Evolutionary conservation across 2,329 filamentous ascomycete species (phyloP), one percentile per base, ranked within the genome.

Genomic region (Epicoccum sorghinum): DNA sequence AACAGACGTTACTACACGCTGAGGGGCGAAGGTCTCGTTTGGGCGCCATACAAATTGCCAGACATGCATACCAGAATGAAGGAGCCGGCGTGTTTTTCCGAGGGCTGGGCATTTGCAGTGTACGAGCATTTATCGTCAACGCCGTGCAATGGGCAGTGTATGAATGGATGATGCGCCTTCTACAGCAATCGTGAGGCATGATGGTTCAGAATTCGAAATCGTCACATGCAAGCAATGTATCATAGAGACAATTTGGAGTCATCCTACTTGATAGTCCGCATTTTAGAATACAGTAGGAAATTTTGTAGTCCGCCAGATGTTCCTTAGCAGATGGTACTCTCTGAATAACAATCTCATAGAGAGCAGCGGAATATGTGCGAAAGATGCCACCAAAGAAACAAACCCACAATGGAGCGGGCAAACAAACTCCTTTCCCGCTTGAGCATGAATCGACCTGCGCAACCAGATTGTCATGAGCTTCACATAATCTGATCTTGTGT

Each of bases 401-500:
- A 46, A 47, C 35, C 40, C 39, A 25, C 45, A 45, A 29, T 55
- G 37, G 24, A 32, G 40, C 50, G 35, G 29, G 46, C 27, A 40
- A 52, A 51, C 44, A 41, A 29, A 50, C 41, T 38, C 41, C 46
- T 25, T 36, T 33, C 23, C 30, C 41, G 29, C 29, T 32, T 29
- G 35, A 51, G 36, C 29, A 46, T 32, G 24, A 45, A 41, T 24
- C 33, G 29, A 37, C 25, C 40, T 42, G 47, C 51, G 30, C 46
- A 39, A 33, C 44, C 8, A 32, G 36, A 24, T 30, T 18, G 22
- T 13, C 22, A 47, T 12, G 33, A 37, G 25, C 30, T 61, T 79
- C 79, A 98, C 93, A 98, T 96, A 78, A 98, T 97, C 81, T 98
- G 93, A 73, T 98, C 93, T 78, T 98, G 95, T n/a, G 92, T 96